Evolutionary conservation across 176 grass and related monocot species (phyloP), one percentile per base, ranked within the genome.

Genomic region (Metroxylon sagu): DNA sequence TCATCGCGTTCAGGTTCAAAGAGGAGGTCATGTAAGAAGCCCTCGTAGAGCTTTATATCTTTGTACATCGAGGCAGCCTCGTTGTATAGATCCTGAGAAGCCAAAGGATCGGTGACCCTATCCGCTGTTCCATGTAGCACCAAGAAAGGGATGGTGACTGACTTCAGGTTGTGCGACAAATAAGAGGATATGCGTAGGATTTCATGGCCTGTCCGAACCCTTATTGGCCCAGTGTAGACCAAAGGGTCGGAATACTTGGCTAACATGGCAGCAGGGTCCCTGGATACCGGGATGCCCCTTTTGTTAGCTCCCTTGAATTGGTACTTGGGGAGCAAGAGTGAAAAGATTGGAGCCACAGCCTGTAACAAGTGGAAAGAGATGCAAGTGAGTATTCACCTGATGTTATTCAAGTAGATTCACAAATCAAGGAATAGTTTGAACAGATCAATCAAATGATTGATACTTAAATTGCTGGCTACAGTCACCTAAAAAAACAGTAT

Each of bases 281-380:
- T 83, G 2, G 87, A 92, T 5, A 98, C 93, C 0, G 93, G 93
- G 15, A 98, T 88, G 43, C 93, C 93, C n/a, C 72, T 71, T 35
- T 85, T 98, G 78, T 98, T 98, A 0, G 93, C 93, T 39, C 93
- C 93, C 75, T 88, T 98, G 87, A 98, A 98, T 62, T 98, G 93
- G 23, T 88, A 79, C 79, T 87, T 88, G 2, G 87, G 93, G 23
- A 74, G 78, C 43, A 98, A 61, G 6, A 89, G 72, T 48, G 93
- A 98, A 72, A 98, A 80, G 62, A 98, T 80, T 8, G 93, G 93
- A 14, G 93, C 87, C 93, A 98, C 78, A 4, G 81, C 87, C 93
- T 98, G 78, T 55, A 82, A 54, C 8, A 43, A 43, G 35, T 43
- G 35, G 35, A 43, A 43, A 43, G 8, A 14, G 7, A 43, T 43